Conservation (phyloP, 1,284 basidiomycete species). For the Schizophyllum commune region DNA sequence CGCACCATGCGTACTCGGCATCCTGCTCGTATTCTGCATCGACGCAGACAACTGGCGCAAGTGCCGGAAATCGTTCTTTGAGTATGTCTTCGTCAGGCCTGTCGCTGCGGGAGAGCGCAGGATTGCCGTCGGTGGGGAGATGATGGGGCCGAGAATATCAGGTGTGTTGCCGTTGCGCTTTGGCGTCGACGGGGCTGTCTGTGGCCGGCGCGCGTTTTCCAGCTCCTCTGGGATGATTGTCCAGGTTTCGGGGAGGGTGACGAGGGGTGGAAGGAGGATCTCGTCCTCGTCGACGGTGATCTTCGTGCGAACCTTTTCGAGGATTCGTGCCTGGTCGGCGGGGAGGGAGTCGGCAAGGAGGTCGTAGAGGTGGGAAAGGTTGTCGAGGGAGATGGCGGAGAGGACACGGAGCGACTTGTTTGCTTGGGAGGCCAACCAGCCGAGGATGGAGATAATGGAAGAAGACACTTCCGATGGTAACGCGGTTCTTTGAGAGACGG, state of each 20-base stretch:
- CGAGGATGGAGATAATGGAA: conserved; percentile 34
- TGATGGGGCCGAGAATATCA: conserved; percentile 46
- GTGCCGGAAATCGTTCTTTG: conserved; percentile 70
- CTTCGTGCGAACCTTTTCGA: conserved; percentile 20
- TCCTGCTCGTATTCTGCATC: conserved; percentile 70
- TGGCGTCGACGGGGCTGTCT: conserved; percentile 34
- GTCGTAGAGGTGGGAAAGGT: conserved; percentile 26
- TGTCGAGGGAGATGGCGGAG: conserved; percentile 30
- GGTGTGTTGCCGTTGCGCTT: conserved; percentile 32
- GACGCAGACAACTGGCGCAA: conserved; percentile 56
- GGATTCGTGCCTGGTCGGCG: conserved; percentile 10
- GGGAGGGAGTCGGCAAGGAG: conserved; percentile 21
- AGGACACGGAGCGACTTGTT: conserved; percentile 31
- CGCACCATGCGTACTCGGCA: conserved; percentile 78
- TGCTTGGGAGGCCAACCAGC: conserved; percentile 37
- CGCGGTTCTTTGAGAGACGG: conserved; percentile 20
- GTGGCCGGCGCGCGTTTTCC: conserved; percentile 26
- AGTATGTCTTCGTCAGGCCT: conserved; percentile 74
- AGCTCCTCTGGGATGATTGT: conserved; percentile 26
- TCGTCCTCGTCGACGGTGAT: conserved; percentile 33
- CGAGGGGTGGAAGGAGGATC: conserved; percentile 17
- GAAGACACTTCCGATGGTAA: conserved; percentile 23
- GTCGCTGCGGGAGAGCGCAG: conserved; percentile 66
- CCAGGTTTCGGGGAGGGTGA: conserved; percentile 25
- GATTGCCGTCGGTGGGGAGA: conserved; percentile 63